These are phyloP conservation scores for Backusella macrospora DNA, from an alignment of 192 early-diverging fungal genomes.

Conservation along the genomic window DNA sequence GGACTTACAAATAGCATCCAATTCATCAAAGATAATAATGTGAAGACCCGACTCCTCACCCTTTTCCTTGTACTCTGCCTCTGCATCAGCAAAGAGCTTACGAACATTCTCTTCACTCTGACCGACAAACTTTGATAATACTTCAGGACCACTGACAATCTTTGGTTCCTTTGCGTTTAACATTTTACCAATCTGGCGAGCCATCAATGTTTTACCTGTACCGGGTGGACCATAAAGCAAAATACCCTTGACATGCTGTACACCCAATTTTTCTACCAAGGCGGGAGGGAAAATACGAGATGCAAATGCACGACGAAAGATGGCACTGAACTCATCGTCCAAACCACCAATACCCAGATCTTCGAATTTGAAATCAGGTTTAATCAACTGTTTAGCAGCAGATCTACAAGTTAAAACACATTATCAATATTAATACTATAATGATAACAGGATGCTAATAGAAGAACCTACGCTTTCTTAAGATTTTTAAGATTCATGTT, in stretches of 20 bases:
- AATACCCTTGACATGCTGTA: slow-evolving; percentile 96
- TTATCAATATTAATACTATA: neutral
- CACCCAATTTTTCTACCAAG: slow-evolving; percentile 92
- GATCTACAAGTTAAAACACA: slow-evolving; percentile 39
- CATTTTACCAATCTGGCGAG: slow-evolving; percentile 99
- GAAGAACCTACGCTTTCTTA: slow-evolving; percentile 30
- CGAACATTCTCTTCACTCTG: slow-evolving; percentile 96
- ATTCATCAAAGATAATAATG: slow-evolving; percentile 99
- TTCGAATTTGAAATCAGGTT: slow-evolving; percentile 96
- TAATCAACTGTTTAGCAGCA: slow-evolving; percentile 76
- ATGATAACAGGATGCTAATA: neutral
- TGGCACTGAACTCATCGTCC: slow-evolving; percentile 90
- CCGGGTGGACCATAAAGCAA: slow-evolving; percentile 92
- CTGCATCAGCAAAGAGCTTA: slow-evolving; percentile 94
- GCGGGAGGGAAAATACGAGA: slow-evolving; percentile 95
- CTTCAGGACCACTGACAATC: slow-evolving; percentile 95
- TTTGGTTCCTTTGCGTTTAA: slow-evolving; percentile 91
- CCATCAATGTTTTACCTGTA: slow-evolving; percentile 98
- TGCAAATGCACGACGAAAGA: slow-evolving; percentile 96
- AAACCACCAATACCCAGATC: slow-evolving; percentile 98
- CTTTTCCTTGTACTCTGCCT: slow-evolving; percentile 91
- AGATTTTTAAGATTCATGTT: slow-evolving; percentile 75
- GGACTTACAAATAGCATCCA: slow-evolving; percentile 99
- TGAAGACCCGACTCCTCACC: slow-evolving; percentile 91
- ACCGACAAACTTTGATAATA: slow-evolving; percentile 96